These are phyloP conservation scores for Corymbia citriodora DNA, from an alignment of 441 rosid genomes.

Conservation along the genomic window DNA sequence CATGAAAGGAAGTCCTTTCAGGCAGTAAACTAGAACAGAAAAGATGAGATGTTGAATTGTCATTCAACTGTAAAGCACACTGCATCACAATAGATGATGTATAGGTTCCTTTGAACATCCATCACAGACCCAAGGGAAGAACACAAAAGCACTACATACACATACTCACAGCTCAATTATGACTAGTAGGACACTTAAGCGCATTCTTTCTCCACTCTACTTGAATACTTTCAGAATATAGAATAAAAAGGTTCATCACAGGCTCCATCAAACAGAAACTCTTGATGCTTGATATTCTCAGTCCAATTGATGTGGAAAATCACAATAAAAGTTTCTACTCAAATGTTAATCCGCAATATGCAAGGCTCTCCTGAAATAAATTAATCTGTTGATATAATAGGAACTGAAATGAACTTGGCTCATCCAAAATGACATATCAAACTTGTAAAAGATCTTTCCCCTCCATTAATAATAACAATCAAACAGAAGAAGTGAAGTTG, in stretches of 20 bases:
- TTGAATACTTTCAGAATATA: background rate
- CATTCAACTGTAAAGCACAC: background rate
- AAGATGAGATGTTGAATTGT: background rate
- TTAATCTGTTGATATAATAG: background rate
- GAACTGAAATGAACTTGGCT: no score
- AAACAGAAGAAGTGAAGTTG: no score
- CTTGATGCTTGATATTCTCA: background rate
- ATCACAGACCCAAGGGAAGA: background rate
- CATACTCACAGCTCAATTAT: background rate
- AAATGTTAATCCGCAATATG: background rate
- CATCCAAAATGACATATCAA: no score
- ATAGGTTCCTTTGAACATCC: background rate
- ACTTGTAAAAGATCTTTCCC: no score
- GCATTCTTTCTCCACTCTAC: background rate
- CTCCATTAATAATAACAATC: no score
- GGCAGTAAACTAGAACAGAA: background rate
- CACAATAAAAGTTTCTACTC: background rate
- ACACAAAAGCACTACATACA: background rate
- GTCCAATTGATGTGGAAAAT: background rate
- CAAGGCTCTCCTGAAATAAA: background rate
- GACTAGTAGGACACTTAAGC: background rate
- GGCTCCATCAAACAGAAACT: background rate
- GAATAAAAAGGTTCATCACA: background rate
- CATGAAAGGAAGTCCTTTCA: background rate
- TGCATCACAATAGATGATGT: background rate